Conservation (phyloP, 768 basidiomycete species). For the Termitomyces sp. region DNA sequence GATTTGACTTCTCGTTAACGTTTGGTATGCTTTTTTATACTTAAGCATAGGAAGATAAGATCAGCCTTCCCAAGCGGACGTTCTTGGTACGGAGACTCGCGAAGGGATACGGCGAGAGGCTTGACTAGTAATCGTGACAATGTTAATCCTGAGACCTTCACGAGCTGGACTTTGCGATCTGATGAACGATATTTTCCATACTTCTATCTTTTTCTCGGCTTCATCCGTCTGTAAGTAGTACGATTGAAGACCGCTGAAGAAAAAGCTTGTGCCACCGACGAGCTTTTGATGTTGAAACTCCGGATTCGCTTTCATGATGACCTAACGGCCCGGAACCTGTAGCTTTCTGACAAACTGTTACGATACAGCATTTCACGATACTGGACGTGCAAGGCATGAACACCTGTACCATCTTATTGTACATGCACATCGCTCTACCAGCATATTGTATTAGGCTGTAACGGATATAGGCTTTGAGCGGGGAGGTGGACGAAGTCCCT, state of each 20-base stretch:
- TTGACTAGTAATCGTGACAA: not conserved
- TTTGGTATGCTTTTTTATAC: no score
- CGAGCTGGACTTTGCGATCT: not conserved
- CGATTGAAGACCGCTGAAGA: no score
- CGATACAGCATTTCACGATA: no score
- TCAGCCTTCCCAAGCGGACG: no score
- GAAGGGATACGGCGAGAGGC: not conserved
- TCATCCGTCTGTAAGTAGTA: no score
- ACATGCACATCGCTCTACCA: not conserved
- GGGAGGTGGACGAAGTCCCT: conserved; percentile 65
- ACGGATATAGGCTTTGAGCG: conserved; percentile 32
- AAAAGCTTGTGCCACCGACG: no score
- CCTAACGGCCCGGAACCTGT: not conserved
- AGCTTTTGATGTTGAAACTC: not conserved
- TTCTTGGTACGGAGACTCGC: no score
- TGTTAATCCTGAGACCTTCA: conserved; percentile 32
- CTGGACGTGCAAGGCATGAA: not conserved
- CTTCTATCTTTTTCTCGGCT: no score
- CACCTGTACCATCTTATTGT: not conserved
- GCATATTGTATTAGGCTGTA: conserved; percentile 6
- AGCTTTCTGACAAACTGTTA: not conserved
- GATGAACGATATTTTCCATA: not conserved
- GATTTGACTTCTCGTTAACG: no score
- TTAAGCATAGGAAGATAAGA: no score
- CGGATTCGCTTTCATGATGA: not conserved